phyloP scores from a whole-genome alignment of 1,284 basidiomycete species.

The Microbotryum silenes-acaulis region DNA sequence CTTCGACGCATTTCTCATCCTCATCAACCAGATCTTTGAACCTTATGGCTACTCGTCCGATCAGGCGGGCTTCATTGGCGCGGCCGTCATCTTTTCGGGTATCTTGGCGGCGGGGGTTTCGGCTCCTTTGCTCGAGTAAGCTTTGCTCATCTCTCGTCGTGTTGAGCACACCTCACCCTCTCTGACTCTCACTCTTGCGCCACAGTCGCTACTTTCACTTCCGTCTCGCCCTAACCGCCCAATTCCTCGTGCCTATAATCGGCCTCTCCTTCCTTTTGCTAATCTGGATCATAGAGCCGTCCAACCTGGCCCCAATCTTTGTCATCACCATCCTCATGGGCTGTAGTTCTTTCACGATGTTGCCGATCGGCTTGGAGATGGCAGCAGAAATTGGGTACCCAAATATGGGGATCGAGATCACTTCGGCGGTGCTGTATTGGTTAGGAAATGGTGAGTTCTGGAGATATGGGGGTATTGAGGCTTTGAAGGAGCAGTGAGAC shows the following conservation, averaged over 20 bases:
- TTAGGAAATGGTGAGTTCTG: slow-evolving; percentile 2
- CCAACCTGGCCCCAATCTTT: not conserved
- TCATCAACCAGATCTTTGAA: slow-evolving; percentile 7
- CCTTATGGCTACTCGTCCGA: not conserved
- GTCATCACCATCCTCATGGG: not conserved
- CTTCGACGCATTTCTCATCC: slow-evolving; percentile 8
- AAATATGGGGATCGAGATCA: not conserved
- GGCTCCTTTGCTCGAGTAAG: no score
- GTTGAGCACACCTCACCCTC: no score
- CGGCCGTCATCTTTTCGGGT: slow-evolving; percentile 1
- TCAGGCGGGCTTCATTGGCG: slow-evolving; percentile 2
- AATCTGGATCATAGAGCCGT: not conserved
- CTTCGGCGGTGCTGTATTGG: not conserved
- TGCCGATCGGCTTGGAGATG: slow-evolving; percentile 2
- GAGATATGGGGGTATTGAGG: no score
- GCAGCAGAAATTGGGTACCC: not conserved
- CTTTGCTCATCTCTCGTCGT: no score
- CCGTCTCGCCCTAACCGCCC: not conserved
- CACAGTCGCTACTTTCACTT: slow-evolving; percentile 3
- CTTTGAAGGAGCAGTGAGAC: no score
- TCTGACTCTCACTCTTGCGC: not conserved
- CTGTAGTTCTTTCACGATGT: slow-evolving; percentile 2
- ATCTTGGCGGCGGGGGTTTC: not conserved
- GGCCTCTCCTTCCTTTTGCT: slow-evolving; percentile 5
- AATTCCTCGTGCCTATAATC: not conserved